Percentiles rank a stretch among this genome's conserved stretches.
phyloP scores from a whole-genome alignment of 2,329 filamentous ascomycete species.

The Colletotrichum acutatum region DNA sequence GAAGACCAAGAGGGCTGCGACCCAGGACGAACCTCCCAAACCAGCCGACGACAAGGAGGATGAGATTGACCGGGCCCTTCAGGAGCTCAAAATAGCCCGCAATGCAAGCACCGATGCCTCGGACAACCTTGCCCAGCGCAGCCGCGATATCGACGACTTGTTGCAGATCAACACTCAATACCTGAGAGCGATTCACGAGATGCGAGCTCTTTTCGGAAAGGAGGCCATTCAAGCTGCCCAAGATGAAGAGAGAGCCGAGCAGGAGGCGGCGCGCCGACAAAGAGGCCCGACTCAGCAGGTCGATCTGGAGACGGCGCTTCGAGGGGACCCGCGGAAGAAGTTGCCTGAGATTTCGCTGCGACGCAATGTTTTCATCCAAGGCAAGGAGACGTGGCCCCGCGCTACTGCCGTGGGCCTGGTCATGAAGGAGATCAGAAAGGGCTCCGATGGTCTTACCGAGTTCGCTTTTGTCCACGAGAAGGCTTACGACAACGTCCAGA shows the following conservation, averaged over 20 bases:
- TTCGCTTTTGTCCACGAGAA: conserved; percentile 83
- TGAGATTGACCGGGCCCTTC: conserved; percentile 67
- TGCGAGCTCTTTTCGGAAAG: conserved; percentile 72
- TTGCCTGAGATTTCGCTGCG: conserved; percentile 78
- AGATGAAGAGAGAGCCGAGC: conserved; percentile 60
- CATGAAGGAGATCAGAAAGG: conserved; percentile 72
- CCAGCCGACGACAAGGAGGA: conserved; percentile 50
- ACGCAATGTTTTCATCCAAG: conserved; percentile 86
- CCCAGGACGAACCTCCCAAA: conserved; percentile 28
- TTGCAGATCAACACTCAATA: conserved; percentile 71
- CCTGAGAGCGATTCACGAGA: conserved; percentile 90
- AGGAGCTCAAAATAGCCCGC: conserved; percentile 57
- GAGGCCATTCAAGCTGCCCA: conserved; percentile 67
- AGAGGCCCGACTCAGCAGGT: conserved; percentile 58
- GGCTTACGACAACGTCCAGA: conserved; percentile 79
- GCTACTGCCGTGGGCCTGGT: conserved; percentile 83
- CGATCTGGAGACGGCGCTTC: conserved; percentile 67
- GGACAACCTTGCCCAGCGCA: conserved; percentile 20
- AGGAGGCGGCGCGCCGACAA: conserved; percentile 46
- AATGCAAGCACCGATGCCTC: conserved; percentile 35
- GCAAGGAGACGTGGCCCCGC: conserved; percentile 87
- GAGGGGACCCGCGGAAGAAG: conserved; percentile 67
- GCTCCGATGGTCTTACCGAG: conserved; percentile 67
- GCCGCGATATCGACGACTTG: conserved; percentile 47
- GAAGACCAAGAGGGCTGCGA: conserved; percentile 46